phyloP scores from a whole-genome alignment of 78 protist genomes.

The Blattamonas nauphoetae region DNA sequence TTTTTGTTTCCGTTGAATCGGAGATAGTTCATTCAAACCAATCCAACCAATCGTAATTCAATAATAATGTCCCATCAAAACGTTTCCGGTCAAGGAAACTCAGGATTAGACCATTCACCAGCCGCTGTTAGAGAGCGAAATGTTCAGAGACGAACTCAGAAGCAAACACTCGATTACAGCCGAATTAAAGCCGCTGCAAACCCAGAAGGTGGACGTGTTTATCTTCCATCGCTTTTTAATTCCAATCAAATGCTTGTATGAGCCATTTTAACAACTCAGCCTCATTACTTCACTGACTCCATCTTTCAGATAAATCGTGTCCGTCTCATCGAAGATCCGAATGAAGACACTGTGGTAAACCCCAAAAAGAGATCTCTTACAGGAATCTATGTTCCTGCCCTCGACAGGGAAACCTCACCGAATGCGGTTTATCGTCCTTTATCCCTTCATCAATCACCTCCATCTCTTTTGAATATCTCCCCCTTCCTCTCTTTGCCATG shows the following conservation, averaged over 20 bases:
- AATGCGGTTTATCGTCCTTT: too few relatives aligned
- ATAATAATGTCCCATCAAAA: too few relatives aligned
- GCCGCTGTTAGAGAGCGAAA: too few relatives aligned
- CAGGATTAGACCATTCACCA: too few relatives aligned
- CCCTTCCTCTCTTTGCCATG: too few relatives aligned
- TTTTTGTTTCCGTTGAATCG: too few relatives aligned
- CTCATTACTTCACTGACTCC: background rate
- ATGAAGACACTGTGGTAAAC: background rate
- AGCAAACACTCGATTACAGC: background rate
- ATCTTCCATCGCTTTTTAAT: background rate
- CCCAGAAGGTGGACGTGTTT: background rate
- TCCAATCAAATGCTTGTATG: background rate
- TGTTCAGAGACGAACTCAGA: too few relatives aligned
- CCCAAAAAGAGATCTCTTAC: background rate
- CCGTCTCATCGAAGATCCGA: background rate
- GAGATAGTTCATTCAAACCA: too few relatives aligned
- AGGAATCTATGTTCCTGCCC: background rate
- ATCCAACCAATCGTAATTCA: too few relatives aligned
- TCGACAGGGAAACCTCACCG: background rate
- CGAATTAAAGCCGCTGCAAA: background rate
- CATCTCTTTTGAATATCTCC: too few relatives aligned
- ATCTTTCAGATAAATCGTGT: background rate
- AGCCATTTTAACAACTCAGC: background rate
- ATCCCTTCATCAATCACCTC: too few relatives aligned
- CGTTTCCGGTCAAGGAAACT: too few relatives aligned